A percentile compares a stretch with the other conserved stretches of the same genome.
Conservation (phyloP, 1,284 basidiomycete species). For the Apiotrichum domesticum region DNA sequence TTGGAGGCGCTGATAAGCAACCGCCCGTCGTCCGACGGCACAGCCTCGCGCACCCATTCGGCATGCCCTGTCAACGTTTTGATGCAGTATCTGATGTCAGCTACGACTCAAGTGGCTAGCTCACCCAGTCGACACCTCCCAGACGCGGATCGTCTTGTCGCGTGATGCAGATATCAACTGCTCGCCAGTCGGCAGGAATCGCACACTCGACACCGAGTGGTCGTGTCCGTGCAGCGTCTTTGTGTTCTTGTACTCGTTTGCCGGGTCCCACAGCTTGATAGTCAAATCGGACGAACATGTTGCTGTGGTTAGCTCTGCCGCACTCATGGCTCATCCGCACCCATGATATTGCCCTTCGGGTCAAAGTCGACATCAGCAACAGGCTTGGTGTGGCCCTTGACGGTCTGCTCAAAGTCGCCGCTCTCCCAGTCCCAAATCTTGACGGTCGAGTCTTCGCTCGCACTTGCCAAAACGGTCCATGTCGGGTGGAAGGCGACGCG, state of each 20-base stretch:
- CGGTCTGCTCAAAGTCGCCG: constrained; percentile 81
- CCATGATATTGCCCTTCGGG: constrained; percentile 70
- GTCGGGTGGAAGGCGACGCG: constrained; percentile 79
- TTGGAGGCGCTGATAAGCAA: constrained; percentile 73
- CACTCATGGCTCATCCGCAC: constrained; percentile 48
- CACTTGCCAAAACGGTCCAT: constrained; percentile 74
- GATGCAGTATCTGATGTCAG: constrained; percentile 53
- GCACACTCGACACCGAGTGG: constrained; percentile 77
- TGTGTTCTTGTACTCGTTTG: constrained; percentile 80
- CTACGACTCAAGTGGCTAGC: constrained; percentile 25
- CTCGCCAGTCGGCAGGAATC: constrained; percentile 78
- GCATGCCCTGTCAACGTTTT: constrained; percentile 58
- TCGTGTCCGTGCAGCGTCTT: constrained; percentile 86
- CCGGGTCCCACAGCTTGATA: constrained; percentile 85
- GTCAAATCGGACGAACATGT: constrained; percentile 85
- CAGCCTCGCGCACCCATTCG: constrained; percentile 64
- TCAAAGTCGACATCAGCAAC: constrained; percentile 85
- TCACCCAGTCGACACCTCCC: constrained; percentile 76
- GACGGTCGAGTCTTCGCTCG: constrained; percentile 78
- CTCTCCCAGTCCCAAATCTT: constrained; percentile 97
- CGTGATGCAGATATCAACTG: constrained; percentile 76
- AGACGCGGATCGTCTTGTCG: constrained; percentile 78
- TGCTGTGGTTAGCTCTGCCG: constrained; percentile 50
- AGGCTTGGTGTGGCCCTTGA: constrained; percentile 86
- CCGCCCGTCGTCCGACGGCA: constrained; percentile 69